A percentile compares a stretch with the other conserved stretches of the same genome.
Conservation (phyloP, 2,329 filamentous ascomycete genomes). For the Aspergillus sp. region DNA sequence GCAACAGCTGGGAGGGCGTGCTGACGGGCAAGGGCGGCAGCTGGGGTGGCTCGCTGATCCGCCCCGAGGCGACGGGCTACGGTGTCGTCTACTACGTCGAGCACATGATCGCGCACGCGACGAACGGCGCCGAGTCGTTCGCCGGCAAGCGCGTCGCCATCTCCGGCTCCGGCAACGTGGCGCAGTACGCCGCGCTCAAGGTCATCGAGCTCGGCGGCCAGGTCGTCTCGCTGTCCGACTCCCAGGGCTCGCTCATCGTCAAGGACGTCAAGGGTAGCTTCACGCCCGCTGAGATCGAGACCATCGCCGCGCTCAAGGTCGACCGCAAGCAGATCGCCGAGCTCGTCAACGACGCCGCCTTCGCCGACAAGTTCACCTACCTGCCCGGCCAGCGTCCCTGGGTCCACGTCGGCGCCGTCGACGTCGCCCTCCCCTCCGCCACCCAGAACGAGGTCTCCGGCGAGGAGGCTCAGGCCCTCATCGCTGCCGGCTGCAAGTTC, state of each 20-base stretch:
- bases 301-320: slow-evolving; percentile 83
- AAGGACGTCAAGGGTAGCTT: slow-evolving; percentile 65
- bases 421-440: slow-evolving; percentile 86
- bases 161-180: slow-evolving; percentile 96
- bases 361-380: slow-evolving; percentile 73
- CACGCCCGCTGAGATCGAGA: slow-evolving; percentile 72
- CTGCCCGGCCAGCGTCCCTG: slow-evolving; percentile 84
- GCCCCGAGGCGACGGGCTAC: slow-evolving; percentile 94
- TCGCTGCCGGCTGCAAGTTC: slow-evolving; percentile 73
- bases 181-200: slow-evolving; percentile 95
- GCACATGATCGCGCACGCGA: slow-evolving; percentile 90
- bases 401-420: slow-evolving; percentile 83
- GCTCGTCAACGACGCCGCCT: slow-evolving; percentile 57
- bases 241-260: slow-evolving; percentile 78
- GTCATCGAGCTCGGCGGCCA: slow-evolving; percentile 91
- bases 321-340: slow-evolving; percentile 77
- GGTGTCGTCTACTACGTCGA: slow-evolving; percentile 95
- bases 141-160: slow-evolving; percentile 90
- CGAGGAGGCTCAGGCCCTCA: slow-evolving; percentile 81
- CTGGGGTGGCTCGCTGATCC: slow-evolving; percentile 93
- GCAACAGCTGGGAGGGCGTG: slow-evolving; percentile 92
- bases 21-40: slow-evolving; percentile 90
- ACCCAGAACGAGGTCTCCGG: slow-evolving; percentile 97
- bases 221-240: slow-evolving; percentile 91
- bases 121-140: slow-evolving; percentile 75